phyloP scores from a whole-genome alignment of 306 rosid species.

The Lathyrus sativus region DNA sequence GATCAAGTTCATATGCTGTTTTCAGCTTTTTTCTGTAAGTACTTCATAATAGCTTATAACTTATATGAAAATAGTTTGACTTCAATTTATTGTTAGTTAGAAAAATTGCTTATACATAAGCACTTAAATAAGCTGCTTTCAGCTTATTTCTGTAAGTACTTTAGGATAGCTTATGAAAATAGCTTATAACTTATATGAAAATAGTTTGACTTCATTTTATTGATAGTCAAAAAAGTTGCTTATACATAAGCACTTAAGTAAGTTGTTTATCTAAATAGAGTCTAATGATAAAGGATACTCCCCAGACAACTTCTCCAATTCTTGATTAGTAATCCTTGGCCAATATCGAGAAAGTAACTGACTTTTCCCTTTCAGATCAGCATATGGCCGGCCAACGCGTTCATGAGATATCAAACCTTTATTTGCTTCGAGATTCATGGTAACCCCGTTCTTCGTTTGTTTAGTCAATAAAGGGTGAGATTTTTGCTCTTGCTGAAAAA shows the following conservation, averaged over 20 bases:
- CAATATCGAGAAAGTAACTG: conserved; percentile 91
- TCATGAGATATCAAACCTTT: conserved; percentile 45
- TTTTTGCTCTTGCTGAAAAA: conserved; percentile 58
- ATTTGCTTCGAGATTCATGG: conserved; percentile 52
- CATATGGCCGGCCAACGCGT: conserved; percentile 76
- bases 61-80: background rate
- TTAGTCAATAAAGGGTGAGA: conserved; percentile 63
- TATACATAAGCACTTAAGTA: background rate
- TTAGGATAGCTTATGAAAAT: background rate
- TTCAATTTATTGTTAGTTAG: background rate
- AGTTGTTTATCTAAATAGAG: background rate
- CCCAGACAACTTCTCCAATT: conserved; percentile 77
- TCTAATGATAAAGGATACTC: conserved; percentile 68
- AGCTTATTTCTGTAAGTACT: background rate
- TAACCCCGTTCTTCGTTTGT: conserved; percentile 47
- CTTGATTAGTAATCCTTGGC: conserved; percentile 90
- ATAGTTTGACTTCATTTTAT: background rate
- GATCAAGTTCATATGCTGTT: background rate
- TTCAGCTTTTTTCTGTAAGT: background rate
- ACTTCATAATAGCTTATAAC: background rate
- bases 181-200: background rate
- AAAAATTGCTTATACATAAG: background rate
- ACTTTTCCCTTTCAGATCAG: conserved; percentile 76
- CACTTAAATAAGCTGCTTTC: background rate
- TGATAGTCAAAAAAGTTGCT: background rate